Conservation (phyloP, 352 stramenopile genomes). For the Pythium brachiatum region DNA sequence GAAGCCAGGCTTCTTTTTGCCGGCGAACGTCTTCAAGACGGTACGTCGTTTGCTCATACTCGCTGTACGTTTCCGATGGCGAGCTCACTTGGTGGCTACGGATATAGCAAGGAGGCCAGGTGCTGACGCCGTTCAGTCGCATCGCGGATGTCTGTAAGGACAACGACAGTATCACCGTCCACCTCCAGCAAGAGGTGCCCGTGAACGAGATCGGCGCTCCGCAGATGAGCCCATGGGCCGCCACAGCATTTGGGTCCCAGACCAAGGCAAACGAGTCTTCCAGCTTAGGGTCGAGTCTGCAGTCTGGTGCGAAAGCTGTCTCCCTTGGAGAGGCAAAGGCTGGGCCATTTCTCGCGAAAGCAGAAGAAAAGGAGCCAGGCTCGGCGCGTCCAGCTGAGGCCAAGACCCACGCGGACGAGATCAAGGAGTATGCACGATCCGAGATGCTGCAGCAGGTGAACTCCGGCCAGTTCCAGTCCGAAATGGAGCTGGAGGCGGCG, state of each 20-base stretch:
- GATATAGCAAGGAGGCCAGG: slow-evolving; percentile 35
- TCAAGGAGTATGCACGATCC: slow-evolving; percentile 60
- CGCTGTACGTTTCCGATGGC: too few species aligned
- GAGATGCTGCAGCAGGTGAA: slow-evolving; percentile 77
- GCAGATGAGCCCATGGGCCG: slow-evolving; percentile 57
- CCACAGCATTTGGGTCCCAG: slow-evolving; percentile 54
- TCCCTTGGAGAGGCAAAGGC: slow-evolving; percentile 16
- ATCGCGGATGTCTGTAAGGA: slow-evolving; percentile 72
- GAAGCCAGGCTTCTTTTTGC: slow-evolving; percentile 81
- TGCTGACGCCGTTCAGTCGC: slow-evolving; percentile 45
- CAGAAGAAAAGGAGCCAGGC: slow-evolving; percentile 13
- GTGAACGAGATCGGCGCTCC: slow-evolving; percentile 84
- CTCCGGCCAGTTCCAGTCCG: slow-evolving; percentile 73
- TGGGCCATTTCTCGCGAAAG: not conserved
- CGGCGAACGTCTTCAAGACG: slow-evolving; percentile 45
- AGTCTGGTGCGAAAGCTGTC: not conserved
- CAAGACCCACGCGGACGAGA: slow-evolving; percentile 44
- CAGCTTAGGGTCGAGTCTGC: not conserved
- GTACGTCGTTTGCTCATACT: slow-evolving; percentile 1
- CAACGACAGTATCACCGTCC: slow-evolving; percentile 61
- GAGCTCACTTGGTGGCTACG: not conserved
- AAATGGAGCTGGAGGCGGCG: slow-evolving; percentile 75
- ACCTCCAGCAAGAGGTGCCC: slow-evolving; percentile 73
- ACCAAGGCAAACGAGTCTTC: not conserved
- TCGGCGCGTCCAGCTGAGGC: slow-evolving; percentile 11